These are phyloP conservation scores for Blastobotrys americana DNA, from an alignment of 805 yeast species.

Conservation along the genomic window DNA sequence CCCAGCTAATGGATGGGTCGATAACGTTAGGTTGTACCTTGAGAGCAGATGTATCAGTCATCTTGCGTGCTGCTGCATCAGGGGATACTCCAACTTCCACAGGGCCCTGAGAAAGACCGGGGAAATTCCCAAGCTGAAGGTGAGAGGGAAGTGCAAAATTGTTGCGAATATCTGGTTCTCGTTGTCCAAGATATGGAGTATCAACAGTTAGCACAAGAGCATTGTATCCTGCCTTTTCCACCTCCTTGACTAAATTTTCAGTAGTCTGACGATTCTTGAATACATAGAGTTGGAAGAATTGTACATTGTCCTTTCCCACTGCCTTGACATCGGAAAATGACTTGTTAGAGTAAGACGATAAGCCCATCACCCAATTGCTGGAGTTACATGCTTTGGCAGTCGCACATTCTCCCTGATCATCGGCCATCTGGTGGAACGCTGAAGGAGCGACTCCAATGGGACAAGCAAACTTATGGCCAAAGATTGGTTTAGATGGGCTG, in stretches of 20 bases:
- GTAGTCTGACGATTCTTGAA: slow-evolving; percentile 26
- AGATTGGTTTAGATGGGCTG: slow-evolving; percentile 17
- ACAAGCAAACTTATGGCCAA: slow-evolving; percentile 22
- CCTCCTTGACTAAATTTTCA: slow-evolving; percentile 19
- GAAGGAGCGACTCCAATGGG: slow-evolving; percentile 34
- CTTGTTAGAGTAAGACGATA: slow-evolving; percentile 23
- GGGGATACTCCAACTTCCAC: slow-evolving; percentile 23
- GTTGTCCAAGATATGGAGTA: slow-evolving; percentile 45
- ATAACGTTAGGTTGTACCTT: slow-evolving; percentile 17
- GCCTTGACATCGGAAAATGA: slow-evolving; percentile 24
- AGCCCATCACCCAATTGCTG: slow-evolving; percentile 27
- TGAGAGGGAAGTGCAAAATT: slow-evolving; percentile 14
- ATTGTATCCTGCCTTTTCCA: slow-evolving; percentile 31
- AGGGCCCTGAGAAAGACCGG: slow-evolving; percentile 12
- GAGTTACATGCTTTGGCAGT: slow-evolving; percentile 29
- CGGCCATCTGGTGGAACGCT: slow-evolving; percentile 30
- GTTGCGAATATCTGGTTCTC: slow-evolving; percentile 39
- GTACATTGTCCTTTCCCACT: slow-evolving; percentile 21
- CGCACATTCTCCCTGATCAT: slow-evolving; percentile 30
- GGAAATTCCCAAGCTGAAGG: slow-evolving; percentile 25
- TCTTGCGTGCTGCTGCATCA: slow-evolving; percentile 17
- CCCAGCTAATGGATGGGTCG: slow-evolving; percentile 29
- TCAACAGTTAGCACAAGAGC: slow-evolving; percentile 53
- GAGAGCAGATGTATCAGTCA: slow-evolving; percentile 9
- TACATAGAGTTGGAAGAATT: slow-evolving; percentile 27